Evolutionary conservation across 139 green algal genomes (phyloP), one percentile per base, ranked within the genome.

Genomic region (Tetraselmis striata): DNA sequence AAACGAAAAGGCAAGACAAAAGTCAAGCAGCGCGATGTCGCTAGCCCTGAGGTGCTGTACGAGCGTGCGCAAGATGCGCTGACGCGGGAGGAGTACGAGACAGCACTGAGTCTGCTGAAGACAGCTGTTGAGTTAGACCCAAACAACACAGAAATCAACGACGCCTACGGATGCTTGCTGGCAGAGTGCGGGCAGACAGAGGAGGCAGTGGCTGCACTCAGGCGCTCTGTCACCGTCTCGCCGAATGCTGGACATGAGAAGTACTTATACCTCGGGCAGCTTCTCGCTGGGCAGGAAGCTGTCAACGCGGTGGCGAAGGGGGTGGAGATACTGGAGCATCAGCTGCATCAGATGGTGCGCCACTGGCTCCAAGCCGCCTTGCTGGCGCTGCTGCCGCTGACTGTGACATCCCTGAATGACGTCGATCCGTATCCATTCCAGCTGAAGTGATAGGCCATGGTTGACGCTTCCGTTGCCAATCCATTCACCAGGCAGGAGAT

Each of bases 251-350:
- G 94, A 22, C 92, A 91, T 81, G 92, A 96, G 59, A 97, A 97
- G 83, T 97, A 93, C 85, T 93, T 97, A 89, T 97, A 97, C 84
- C 88, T 97, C n/a, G 92, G 91, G 1, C 94, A 96, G 85, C 83
- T 96, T 32, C 59, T 89, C 32, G 80, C 89, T 26, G 83, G 82
- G 75, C 25, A 85, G 78, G 83, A 85, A 67, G 83, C 77, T 11
- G 76, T 25, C 2, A 59, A 85, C 32, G 82, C 77, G 24, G 28
- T 89, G 59, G 58, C 59, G 28, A 88, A 86, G 25, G 89, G 87
- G 1, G 81, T 90, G 28, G 79, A 84, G 83, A 77, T 91, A 30
- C 80, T 89, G 32, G 87, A 90, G 67, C 27, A 75, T 28, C 32
- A 77, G 59, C 75, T 83, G n/a, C 29, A 82, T 32, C 27, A 78